Evolutionary conservation across 176 grass and related monocot species (phyloP).

Genomic region (Oryza punctata): DNA sequence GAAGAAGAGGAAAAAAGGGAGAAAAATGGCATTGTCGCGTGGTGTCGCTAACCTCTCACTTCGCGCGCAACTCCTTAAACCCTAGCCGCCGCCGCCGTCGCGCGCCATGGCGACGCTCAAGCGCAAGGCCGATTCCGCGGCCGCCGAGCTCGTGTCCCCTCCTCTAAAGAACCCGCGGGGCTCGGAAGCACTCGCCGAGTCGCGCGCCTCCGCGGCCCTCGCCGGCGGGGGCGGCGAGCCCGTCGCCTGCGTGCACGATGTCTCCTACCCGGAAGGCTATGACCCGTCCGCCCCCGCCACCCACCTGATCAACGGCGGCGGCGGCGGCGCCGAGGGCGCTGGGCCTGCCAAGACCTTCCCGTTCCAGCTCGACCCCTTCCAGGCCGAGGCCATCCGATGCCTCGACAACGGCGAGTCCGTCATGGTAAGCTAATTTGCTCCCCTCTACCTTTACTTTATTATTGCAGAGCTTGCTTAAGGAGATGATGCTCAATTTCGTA

Average conservation of each 20-base stretch:
- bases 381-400: constrained; percentile 72
- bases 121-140: constrained; percentile 47
- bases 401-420: constrained; percentile 57
- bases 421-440: constrained; percentile 30
- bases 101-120: constrained; percentile 59
- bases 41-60: background rate
- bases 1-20: too few relatives aligned
- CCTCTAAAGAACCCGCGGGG: constrained; percentile 38
- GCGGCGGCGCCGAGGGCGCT: constrained; percentile 16
- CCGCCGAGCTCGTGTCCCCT: constrained; percentile 7
- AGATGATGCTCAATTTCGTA: too few relatives aligned
- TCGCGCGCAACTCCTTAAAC: constrained; percentile 45
- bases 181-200: background rate
- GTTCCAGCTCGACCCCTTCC: constrained; percentile 92
- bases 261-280: constrained; percentile 83
- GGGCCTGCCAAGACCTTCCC: constrained; percentile 74
- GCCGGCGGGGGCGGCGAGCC: constrained; percentile 31
- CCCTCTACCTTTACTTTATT: too few relatives aligned
- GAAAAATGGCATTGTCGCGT: too few relatives aligned
- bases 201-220: background rate
- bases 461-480: too few relatives aligned
- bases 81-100: constrained; percentile 27
- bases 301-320: background rate
- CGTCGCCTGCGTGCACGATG: constrained; percentile 83
- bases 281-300: constrained; percentile 32